A percentile compares a stretch with the other conserved stretches of the same genome.
Evolutionary conservation across 352 stramenopile genomes (phyloP).

Genomic region (Pythium phragmitis): DNA sequence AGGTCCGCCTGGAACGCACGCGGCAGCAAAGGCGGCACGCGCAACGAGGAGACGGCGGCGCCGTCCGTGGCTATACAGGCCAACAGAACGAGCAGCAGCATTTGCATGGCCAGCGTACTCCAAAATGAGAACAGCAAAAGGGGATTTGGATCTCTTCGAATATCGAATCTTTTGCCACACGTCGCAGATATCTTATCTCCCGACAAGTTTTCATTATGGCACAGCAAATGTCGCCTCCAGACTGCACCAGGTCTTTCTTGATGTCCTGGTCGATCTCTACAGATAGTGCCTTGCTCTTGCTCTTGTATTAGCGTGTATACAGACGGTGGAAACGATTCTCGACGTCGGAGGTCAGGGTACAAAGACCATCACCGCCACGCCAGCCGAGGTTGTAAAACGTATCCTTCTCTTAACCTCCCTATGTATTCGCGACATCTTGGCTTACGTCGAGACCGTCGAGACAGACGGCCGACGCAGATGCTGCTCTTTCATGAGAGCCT

Average conservation of each 20-base stretch:
- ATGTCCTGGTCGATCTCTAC: no score
- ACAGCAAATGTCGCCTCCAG: no score
- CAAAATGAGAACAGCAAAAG: not conserved
- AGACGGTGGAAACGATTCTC: no score
- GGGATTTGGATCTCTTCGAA: not conserved
- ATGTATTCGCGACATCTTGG: not conserved
- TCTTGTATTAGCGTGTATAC: no score
- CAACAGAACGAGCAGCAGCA: not conserved
- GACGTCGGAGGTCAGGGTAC: no score
- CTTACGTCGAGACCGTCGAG: slow-evolving; percentile 14
- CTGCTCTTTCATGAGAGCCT: slow-evolving; percentile 42
- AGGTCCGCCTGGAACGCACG: slow-evolving; percentile 63
- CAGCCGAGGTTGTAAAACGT: no score
- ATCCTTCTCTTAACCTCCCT: no score
- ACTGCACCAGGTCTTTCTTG: no score
- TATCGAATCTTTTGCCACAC: slow-evolving; percentile 11
- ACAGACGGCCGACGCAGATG: slow-evolving; percentile 21
- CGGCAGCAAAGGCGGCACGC: slow-evolving; percentile 37
- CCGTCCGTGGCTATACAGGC: not conserved
- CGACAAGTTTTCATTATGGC: no score
- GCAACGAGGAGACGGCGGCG: not conserved
- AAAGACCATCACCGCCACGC: no score
- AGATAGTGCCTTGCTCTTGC: no score
- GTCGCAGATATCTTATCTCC: slow-evolving; percentile 5
- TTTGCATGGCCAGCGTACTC: not conserved